Conservation (phyloP, 179 eudicot species). For the Drosera spatulata region DNA sequence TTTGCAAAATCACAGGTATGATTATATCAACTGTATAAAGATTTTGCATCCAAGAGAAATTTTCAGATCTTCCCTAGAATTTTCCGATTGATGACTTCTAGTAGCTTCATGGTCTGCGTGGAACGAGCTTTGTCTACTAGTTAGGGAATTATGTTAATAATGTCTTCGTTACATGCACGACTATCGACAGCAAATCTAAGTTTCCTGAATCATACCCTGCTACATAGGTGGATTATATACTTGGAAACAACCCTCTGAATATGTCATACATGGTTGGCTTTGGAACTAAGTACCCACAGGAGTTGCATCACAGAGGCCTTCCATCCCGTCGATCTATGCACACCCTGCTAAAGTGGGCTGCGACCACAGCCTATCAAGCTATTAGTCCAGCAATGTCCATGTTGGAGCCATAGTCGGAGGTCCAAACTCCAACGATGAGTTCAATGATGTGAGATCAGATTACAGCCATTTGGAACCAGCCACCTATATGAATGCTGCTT, state of each 20-base stretch:
- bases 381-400: constrained; percentile 24
- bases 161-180: too few relatives aligned
- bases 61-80: too few relatives aligned
- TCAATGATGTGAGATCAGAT: constrained; percentile 33
- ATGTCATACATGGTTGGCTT: constrained; percentile 47
- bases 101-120: too few relatives aligned
- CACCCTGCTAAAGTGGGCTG: constrained; percentile 27
- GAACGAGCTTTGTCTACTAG: too few relatives aligned
- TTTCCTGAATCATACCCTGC: neutral
- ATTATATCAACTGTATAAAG: constrained; percentile 7
- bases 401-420: constrained; percentile 40
- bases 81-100: too few relatives aligned
- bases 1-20: constrained; percentile 36
- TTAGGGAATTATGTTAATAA: too few relatives aligned
- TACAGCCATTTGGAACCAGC: constrained; percentile 33
- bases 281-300: constrained; percentile 30
- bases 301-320: constrained; percentile 36
- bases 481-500: constrained; percentile 39
- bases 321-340: constrained; percentile 23
- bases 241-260: constrained; percentile 34
- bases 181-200: too few relatives aligned
- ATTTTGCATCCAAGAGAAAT: neutral
- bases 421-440: constrained; percentile 29
- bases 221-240: constrained; percentile 31
- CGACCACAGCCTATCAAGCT: constrained; percentile 24